Base-by-base conservation (phyloP, 2,329 filamentous ascomycete genomes). In the Colletotrichum tropicicola region DNA sequence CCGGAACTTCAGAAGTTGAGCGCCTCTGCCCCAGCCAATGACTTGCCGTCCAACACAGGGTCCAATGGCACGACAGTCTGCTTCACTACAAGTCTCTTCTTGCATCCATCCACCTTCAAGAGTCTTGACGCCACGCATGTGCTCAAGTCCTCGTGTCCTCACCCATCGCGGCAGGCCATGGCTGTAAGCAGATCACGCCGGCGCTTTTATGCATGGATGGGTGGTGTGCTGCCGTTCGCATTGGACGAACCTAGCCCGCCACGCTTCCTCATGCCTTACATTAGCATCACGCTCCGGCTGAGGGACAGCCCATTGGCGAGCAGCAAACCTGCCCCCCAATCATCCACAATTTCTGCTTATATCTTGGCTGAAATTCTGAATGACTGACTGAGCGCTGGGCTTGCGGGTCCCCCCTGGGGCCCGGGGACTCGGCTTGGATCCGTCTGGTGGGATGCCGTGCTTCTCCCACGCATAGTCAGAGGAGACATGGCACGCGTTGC, bases 161-260 rank as follows among this genome's bases (percentile, higher is more conserved):
- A 17, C 39, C 49, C 28, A 10, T 39, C n/a, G 21, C 45, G 41
- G 41, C 49, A 60, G 30, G 15, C 19, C 30, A 28, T 17, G 7
- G 35, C 27, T 32, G 23, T 43, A 21, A 30, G 39, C 3, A 60
- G 39, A 45, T 21, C 39, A 23, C 19, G n/a, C 39, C 28, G 28
- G 15, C n/a, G 30, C 9, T 13, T 15, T 47, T 21, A 17, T 60
- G 58, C 49, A 39, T 48, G 21, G 47, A 17, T 60, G 58, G 41
- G 30, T 48, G 21, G 47, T 30, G 37, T 59, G 37, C 48, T 52
- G 25, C 37, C 17, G 45, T 59, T 52, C 54, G 37, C 59, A 63
- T 58, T 47, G 39, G 55, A 63, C 15, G 59, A 63, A 59, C 54
- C 54, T 53, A 52, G 54, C 45, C 45, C 32, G 59, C 45, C 45